Evolutionary conservation across 108 stramenopile genomes (phyloP).

Genomic region (Cyclostephanos tholiformis): DNA sequence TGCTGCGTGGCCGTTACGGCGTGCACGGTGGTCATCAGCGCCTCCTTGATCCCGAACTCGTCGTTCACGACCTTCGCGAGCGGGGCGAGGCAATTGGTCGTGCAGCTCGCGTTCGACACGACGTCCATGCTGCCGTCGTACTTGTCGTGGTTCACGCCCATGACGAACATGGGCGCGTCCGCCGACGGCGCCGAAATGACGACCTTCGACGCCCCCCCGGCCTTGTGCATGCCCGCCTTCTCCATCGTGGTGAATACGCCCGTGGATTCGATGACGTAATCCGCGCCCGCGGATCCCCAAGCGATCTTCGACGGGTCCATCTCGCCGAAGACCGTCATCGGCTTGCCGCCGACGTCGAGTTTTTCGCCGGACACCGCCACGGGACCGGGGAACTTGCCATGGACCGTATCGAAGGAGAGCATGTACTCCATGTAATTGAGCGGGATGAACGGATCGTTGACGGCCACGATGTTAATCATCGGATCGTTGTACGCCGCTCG

Average conservation of each 20-base stretch:
- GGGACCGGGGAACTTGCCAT: slow-evolving; percentile 61
- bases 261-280: slow-evolving; percentile 97
- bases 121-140: slow-evolving; percentile 87
- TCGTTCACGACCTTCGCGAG: slow-evolving; percentile 98
- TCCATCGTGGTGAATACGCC: slow-evolving; percentile 93
- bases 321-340: slow-evolving; percentile 90
- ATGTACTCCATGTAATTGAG: slow-evolving; percentile 84
- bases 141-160: slow-evolving; percentile 94
- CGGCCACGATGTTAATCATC: slow-evolving; percentile 91
- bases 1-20: slow-evolving; percentile 99
- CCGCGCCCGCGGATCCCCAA: slow-evolving; percentile 92
- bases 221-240: slow-evolving; percentile 81
- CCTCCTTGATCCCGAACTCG: slow-evolving; percentile 95
- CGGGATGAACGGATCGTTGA: slow-evolving; percentile 96
- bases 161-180: slow-evolving; percentile 99
- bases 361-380: slow-evolving; percentile 72
- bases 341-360: slow-evolving; percentile 72
- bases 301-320: slow-evolving; percentile 94
- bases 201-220: slow-evolving; percentile 98
- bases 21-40: slow-evolving; percentile 99
- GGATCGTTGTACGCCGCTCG: slow-evolving; percentile 92
- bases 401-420: slow-evolving; percentile 90
- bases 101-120: slow-evolving; percentile 98
- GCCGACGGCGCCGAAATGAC: slow-evolving; percentile 95
- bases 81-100: slow-evolving; percentile 99